Evolutionary conservation across 2,329 filamentous ascomycete species (phyloP), one percentile per base, ranked within the genome.

Genomic region (Calonectria pseudoreteaudii): DNA sequence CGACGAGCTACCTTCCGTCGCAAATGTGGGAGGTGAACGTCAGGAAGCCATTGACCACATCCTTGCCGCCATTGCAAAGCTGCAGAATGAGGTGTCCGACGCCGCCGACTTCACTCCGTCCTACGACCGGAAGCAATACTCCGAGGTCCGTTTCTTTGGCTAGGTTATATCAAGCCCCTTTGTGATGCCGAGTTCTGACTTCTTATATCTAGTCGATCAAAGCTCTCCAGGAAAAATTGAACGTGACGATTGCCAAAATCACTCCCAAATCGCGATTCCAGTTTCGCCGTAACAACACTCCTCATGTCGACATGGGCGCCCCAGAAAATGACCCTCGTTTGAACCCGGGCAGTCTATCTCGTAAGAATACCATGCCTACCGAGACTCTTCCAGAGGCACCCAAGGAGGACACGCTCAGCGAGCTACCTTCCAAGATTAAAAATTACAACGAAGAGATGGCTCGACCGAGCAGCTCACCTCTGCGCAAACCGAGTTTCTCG

Each of bases 51-150:
- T 94, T 60, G 95, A 98, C 78, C 91, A 94, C 80, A 93, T 95
- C 77, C 89, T 98, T 18, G 92, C 94, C 20, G 91, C 92, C 75
- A 97, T 98, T 80, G 93, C 94, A 36, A 91, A 92, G 71, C 89
- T 98, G 20, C 95, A 95, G 1, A 94, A 93, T 76, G 93, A 97
- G 79, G 94, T 98, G 49, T 93, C 94, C 77, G 95, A 98, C 85
- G 94, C 94, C 0, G 91, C 94, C 2, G 92, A 93, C 70, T 95
- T 93, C 78, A 91, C 98, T 20, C 95, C 97, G 3, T 92, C 95
- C 10, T 97, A 98, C 82, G 97, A 98, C 81, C 95, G 97, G 83
- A 92, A 94, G 78, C 93, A 94, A 30, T 98, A 98, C 82, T 91
- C 93, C 53, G 92, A 96, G 86, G 94, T 95, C 85, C 69, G 80